A percentile compares a stretch with the other conserved stretches of the same genome.
Evolutionary conservation across 306 rosid genomes (phyloP).

Genomic region (Cucumis cinereus): DNA sequence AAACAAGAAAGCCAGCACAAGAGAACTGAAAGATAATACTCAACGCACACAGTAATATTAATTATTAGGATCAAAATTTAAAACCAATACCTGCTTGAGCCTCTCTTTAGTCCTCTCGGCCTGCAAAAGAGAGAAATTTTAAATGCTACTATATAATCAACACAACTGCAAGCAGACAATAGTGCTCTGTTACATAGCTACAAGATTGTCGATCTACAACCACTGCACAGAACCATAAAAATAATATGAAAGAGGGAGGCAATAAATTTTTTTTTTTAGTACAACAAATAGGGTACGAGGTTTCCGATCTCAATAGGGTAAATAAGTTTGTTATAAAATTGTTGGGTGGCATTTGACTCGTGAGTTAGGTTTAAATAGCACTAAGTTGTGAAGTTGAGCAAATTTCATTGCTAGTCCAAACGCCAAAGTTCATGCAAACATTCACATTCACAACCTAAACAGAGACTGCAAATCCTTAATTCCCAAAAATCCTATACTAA

Average conservation of each 20-base stretch:
- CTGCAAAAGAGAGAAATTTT: conserved; percentile 28
- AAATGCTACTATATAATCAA: not conserved
- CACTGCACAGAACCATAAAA: not conserved
- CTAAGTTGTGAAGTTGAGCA: not conserved
- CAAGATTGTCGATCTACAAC: not conserved
- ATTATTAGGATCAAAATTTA: not conserved
- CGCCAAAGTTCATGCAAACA: not conserved
- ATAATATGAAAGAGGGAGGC: not conserved
- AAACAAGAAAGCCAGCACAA: not conserved
- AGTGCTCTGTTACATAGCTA: not conserved
- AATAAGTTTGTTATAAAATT: not conserved
- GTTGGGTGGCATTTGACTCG: not conserved
- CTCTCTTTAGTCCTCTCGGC: conserved; percentile 56
- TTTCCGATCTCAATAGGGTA: not conserved
- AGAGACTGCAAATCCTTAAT: not conserved
- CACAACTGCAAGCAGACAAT: not conserved
- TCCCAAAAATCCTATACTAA: not conserved
- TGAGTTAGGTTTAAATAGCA: not conserved
- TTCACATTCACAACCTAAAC: not conserved
- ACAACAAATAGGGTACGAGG: not conserved
- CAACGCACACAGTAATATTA: conserved; percentile 3
- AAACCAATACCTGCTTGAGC: conserved; percentile 54
- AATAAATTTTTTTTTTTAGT: no score
- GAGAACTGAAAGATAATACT: conserved; percentile 7
- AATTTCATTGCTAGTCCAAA: not conserved